Percentiles rank a stretch among this genome's conserved stretches.
phyloP scores from a whole-genome alignment of 306 rosid species.

The Biancaea sappan region DNA sequence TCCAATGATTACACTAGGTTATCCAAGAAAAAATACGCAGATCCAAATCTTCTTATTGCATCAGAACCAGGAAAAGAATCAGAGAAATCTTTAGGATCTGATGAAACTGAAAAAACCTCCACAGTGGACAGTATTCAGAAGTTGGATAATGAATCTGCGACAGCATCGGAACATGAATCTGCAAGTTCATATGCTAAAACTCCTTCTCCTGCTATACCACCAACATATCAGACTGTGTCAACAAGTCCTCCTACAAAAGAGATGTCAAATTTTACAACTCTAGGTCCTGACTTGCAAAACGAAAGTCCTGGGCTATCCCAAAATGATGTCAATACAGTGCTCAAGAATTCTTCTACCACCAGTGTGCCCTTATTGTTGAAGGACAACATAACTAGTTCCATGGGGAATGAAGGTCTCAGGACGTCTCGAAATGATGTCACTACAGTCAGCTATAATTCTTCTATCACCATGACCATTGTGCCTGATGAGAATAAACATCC shows the following conservation, averaged over 20 bases:
- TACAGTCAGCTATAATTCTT: slow-evolving; percentile 29
- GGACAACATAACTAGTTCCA: slow-evolving; percentile 1
- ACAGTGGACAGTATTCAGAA: not conserved
- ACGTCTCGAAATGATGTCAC: slow-evolving; percentile 29
- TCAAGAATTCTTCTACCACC: slow-evolving; percentile 30
- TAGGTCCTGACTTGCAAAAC: slow-evolving; percentile 24
- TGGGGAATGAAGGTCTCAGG: slow-evolving; percentile 36
- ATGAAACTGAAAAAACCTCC: slow-evolving; percentile 37
- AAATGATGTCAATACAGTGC: slow-evolving; percentile 12
- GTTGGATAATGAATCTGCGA: slow-evolving; percentile 24
- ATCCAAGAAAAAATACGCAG: slow-evolving; percentile 13
- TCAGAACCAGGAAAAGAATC: slow-evolving; percentile 34
- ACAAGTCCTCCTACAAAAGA: slow-evolving; percentile 15
- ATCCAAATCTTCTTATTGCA: slow-evolving; percentile 23
- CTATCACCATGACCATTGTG: slow-evolving; percentile 26
- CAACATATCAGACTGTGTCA: slow-evolving; percentile 23
- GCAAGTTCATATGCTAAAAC: slow-evolving; percentile 28
- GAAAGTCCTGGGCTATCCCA: slow-evolving; percentile 37
- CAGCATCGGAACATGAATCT: slow-evolving; percentile 25
- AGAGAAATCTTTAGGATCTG: slow-evolving; percentile 36
- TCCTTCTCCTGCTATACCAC: slow-evolving; percentile 41
- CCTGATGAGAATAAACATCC: slow-evolving; percentile 38
- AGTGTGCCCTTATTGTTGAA: slow-evolving; percentile 36
- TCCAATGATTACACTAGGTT: slow-evolving; percentile 30
- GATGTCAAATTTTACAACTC: slow-evolving; percentile 34